These are phyloP conservation scores for Cladosporium sp. DNA, from an alignment of 2,329 filamentous ascomycete species.

Conservation along the genomic window DNA sequence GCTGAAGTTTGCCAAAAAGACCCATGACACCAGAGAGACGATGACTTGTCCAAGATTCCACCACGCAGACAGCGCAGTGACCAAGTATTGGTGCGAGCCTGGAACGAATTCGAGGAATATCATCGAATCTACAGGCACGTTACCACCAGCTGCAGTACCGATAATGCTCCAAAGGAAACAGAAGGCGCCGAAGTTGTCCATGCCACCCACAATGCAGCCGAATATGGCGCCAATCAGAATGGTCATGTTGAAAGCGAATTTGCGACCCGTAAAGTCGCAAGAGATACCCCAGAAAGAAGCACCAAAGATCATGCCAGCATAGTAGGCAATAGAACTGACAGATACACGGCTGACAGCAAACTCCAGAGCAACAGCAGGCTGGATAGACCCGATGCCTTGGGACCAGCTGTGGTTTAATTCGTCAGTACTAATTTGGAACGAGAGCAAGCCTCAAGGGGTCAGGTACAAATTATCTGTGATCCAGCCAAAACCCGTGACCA, in stretches of 20 bases:
- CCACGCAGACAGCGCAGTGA: conserved; percentile 78
- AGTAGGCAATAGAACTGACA: conserved; percentile 76
- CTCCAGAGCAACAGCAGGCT: conserved; percentile 16
- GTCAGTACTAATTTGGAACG: conserved; percentile 46
- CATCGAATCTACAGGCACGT: conserved; percentile 74
- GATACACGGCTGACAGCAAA: conserved; percentile 29
- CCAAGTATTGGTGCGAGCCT: conserved; percentile 68
- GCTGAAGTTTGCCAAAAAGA: conserved; percentile 69
- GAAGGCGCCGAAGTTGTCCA: conserved; percentile 27
- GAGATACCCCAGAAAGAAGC: conserved; percentile 79
- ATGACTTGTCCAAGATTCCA: conserved; percentile 80
- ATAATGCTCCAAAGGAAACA: conserved; percentile 37
- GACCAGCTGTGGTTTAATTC: conserved; percentile 51
- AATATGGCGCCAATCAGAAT: conserved; percentile 62
- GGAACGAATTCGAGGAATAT: conserved; percentile 82
- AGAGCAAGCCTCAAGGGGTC: conserved; percentile 45
- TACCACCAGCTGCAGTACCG: conserved; percentile 68
- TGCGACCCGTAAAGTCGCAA: conserved; percentile 74
- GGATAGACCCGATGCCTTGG: conserved; percentile 59
- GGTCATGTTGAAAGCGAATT: conserved; percentile 76
- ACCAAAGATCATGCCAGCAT: conserved; percentile 72
- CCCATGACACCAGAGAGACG: conserved; percentile 73
- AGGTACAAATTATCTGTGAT: conserved; percentile 81
- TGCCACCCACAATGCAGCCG: conserved; percentile 24
- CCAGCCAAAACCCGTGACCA: conserved; percentile 80